Percentiles rank a stretch among this genome's conserved stretches.
phyloP scores from a whole-genome alignment of 225 moss, liverwort and hornwort species.

The Pseudisothecium myosuroides region DNA sequence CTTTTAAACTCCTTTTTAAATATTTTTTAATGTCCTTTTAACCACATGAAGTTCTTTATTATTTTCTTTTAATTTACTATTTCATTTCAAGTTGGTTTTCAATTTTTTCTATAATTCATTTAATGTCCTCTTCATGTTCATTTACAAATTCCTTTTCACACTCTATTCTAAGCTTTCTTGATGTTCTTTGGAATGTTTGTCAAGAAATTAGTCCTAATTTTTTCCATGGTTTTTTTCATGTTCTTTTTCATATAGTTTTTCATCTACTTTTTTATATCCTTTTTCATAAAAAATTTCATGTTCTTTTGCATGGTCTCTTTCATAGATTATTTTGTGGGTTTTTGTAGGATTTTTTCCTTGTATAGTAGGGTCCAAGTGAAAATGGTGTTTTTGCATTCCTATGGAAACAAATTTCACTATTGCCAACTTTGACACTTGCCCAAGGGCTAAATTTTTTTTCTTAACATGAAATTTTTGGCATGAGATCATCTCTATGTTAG shows the following conservation, averaged over 20 bases:
- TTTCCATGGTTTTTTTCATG: accelerated
- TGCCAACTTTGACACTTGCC: too few relatives aligned
- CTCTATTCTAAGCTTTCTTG: background rate
- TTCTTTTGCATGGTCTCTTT: background rate
- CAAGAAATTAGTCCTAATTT: background rate
- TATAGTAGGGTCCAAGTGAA: too few relatives aligned
- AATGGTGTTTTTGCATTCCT: too few relatives aligned
- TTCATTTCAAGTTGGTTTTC: background rate
- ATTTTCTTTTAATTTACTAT: background rate
- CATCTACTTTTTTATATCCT: background rate
- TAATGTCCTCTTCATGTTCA: background rate
- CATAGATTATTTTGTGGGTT: too few relatives aligned
- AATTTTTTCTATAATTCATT: background rate
- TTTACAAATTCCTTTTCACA: background rate
- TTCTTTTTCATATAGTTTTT: background rate
- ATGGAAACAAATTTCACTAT: too few relatives aligned
- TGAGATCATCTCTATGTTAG: too few relatives aligned
- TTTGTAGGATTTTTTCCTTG: too few relatives aligned
- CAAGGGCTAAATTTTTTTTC: too few relatives aligned
- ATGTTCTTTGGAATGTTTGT: background rate
- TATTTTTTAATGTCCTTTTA: background rate
- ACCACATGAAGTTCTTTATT: background rate
- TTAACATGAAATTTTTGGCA: too few relatives aligned
- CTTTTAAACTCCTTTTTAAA: too few relatives aligned
- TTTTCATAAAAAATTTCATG: background rate